phyloP scores from a whole-genome alignment of 2,329 filamentous ascomycete genomes.

The Tolypocladium amazonense region DNA sequence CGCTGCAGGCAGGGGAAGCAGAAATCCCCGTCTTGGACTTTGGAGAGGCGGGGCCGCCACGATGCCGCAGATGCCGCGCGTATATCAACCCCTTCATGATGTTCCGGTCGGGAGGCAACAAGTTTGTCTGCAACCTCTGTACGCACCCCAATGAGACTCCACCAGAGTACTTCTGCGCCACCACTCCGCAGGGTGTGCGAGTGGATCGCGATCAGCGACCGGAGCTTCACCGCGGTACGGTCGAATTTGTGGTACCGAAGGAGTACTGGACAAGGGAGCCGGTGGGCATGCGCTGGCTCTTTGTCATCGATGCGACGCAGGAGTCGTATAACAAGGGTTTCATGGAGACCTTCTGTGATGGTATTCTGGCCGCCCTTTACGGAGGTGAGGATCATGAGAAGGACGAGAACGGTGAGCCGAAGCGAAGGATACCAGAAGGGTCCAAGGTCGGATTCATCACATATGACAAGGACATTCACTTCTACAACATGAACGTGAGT shows the following conservation, averaged over 20 bases:
- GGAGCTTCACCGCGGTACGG: constrained; percentile 82
- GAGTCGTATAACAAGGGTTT: constrained; percentile 88
- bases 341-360: constrained; percentile 80
- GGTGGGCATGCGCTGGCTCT: constrained; percentile 77
- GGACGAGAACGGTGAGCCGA: constrained; percentile 40
- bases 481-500: constrained; percentile 85
- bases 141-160: constrained; percentile 93
- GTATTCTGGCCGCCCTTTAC: constrained; percentile 77
- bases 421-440: constrained; percentile 58
- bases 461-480: constrained; percentile 93
- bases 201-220: constrained; percentile 83
- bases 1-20: constrained; percentile 72
- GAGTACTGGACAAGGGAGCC: constrained; percentile 98
- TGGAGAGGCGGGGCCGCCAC: constrained; percentile 78
- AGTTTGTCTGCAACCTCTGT: constrained; percentile 97
- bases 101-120: constrained; percentile 87
- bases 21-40: constrained; percentile 91
- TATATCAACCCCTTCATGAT: constrained; percentile 99
- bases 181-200: constrained; percentile 74
- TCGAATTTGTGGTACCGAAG: constrained; percentile 94
- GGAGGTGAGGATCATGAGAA: constrained; percentile 48
- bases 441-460: constrained; percentile 91
- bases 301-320: constrained; percentile 86
- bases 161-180: constrained; percentile 85
- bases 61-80: constrained; percentile 83